A percentile compares a stretch with the other conserved stretches of the same genome.
Conservation (phyloP, 805 yeast genomes). For the Hanseniaspora nectarophila region DNA sequence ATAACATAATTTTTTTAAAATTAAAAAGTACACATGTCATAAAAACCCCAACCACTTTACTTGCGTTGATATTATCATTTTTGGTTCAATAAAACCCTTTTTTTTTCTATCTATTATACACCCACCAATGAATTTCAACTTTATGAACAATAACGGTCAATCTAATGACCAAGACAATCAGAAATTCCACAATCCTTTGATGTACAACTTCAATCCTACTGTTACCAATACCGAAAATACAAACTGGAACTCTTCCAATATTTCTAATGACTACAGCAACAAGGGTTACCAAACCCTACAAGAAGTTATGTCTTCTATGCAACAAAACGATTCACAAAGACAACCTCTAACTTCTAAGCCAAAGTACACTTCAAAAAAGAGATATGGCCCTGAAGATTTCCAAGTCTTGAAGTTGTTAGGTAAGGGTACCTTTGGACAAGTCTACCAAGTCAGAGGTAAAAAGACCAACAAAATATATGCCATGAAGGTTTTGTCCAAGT, state of each 20-base stretch:
- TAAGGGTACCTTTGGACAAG: slow-evolving; percentile 96
- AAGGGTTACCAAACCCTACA: slow-evolving; percentile 13
- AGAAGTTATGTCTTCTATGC: slow-evolving; percentile 13
- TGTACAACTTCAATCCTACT: slow-evolving; percentile 7
- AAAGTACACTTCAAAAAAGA: background rate
- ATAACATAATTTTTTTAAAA: no score
- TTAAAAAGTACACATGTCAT: no score
- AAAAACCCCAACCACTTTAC: no score
- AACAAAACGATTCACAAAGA: background rate
- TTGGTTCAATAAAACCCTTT: background rate
- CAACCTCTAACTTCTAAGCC: background rate
- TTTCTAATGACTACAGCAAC: slow-evolving; percentile 7
- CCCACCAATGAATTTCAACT: background rate
- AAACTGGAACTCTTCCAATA: background rate
- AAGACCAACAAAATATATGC: slow-evolving; percentile 90
- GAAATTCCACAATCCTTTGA: slow-evolving; percentile 11
- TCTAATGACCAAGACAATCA: background rate
- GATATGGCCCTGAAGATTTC: slow-evolving; percentile 85
- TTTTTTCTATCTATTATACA: no score
- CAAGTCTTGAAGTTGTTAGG: slow-evolving; percentile 84
- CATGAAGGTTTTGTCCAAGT: slow-evolving; percentile 90
- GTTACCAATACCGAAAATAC: slow-evolving; percentile 6
- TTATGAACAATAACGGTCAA: background rate
- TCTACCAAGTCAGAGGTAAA: slow-evolving; percentile 83
- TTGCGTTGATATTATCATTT: no score